These are phyloP conservation scores for Pelargonium fulgidum DNA, from an alignment of 441 rosid species.

Conservation along the genomic window DNA sequence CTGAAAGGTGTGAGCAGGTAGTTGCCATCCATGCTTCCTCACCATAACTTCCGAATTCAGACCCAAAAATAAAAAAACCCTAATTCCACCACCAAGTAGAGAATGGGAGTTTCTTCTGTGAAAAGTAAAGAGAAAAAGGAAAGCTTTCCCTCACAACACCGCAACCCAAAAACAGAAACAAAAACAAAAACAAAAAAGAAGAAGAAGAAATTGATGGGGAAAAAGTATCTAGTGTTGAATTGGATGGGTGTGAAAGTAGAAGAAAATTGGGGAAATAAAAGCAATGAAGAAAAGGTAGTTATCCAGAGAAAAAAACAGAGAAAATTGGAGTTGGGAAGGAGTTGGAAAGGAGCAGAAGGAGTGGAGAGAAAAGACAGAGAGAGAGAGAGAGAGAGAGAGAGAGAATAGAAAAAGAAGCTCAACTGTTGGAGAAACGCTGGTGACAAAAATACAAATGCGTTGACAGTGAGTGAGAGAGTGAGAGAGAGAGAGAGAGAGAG, in stretches of 20 bases:
- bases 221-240: neutral
- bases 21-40: slow-evolving; percentile 96
- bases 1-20: slow-evolving; percentile 90
- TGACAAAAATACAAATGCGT: neutral
- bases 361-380: neutral
- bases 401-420: neutral
- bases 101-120: neutral
- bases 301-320: neutral
- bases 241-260: neutral
- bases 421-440: neutral
- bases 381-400: neutral
- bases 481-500: too few relatives aligned
- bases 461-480: neutral
- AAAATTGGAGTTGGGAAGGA: neutral
- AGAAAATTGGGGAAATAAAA: neutral
- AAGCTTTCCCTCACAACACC: neutral
- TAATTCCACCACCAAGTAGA: neutral
- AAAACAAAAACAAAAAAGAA: neutral
- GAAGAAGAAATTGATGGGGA: neutral
- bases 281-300: neutral
- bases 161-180: neutral
- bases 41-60: slow-evolving; percentile 47
- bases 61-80: slow-evolving; percentile 29
- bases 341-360: neutral
- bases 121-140: neutral